Evolutionary conservation across 805 yeast genomes (phyloP).

Genomic region (Suhomyces canberraensis): DNA sequence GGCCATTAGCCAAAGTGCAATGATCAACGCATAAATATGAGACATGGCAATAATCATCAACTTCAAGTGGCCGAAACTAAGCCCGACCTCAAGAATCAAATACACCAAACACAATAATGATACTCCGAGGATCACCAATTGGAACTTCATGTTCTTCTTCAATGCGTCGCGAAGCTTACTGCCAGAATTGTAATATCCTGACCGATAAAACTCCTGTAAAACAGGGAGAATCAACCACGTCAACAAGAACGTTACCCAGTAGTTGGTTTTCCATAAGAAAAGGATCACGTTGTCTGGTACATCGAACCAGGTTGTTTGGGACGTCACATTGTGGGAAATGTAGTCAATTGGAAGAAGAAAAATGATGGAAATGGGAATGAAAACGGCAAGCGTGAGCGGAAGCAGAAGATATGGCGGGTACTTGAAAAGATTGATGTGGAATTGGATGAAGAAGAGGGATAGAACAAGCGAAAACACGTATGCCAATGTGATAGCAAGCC

Average conservation of each 20-base stretch:
- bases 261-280: constrained; percentile 68
- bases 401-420: constrained; percentile 41
- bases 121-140: constrained; percentile 50
- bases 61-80: constrained; percentile 54
- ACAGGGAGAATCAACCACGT: constrained; percentile 78
- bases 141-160: constrained; percentile 55
- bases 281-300: constrained; percentile 46
- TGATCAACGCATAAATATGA: constrained; percentile 68
- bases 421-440: constrained; percentile 32
- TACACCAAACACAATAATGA: constrained; percentile 58
- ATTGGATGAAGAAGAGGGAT: constrained; percentile 31
- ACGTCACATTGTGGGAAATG: constrained; percentile 47
- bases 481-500: constrained; percentile 25
- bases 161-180: constrained; percentile 55
- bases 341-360: constrained; percentile 74
- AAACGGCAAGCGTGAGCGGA: constrained; percentile 57
- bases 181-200: constrained; percentile 57
- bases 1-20: constrained; percentile 82
- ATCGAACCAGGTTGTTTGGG: constrained; percentile 38
- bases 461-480: constrained; percentile 25
- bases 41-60: constrained; percentile 70
- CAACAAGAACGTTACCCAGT: constrained; percentile 76
- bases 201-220: constrained; percentile 67
- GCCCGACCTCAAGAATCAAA: constrained; percentile 51
- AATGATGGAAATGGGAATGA: constrained; percentile 71